Percentiles rank a stretch among this genome's conserved stretches.
These are phyloP conservation scores for Geoglossum glabrum DNA, from an alignment of 495 filamentous ascomycete species.

Conservation along the genomic window DNA sequence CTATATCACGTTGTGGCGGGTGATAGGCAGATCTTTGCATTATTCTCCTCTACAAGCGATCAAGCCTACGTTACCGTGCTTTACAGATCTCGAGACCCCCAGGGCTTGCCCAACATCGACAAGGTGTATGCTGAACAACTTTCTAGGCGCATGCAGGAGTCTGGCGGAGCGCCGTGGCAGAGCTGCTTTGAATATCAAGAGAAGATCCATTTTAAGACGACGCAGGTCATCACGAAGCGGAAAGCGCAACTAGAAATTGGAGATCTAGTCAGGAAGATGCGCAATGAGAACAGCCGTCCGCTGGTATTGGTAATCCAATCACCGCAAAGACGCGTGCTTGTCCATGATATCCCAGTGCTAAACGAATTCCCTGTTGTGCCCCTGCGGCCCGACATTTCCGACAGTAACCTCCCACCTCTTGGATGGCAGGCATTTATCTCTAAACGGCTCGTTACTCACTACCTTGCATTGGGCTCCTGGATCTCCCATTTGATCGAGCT, in stretches of 20 bases:
- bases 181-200: constrained; percentile 73
- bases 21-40: constrained; percentile 76
- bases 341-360: constrained; percentile 69
- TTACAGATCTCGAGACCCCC: constrained; percentile 54
- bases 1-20: constrained; percentile 82
- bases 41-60: constrained; percentile 69
- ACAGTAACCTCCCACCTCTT: constrained; percentile 72
- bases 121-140: constrained; percentile 75
- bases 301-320: constrained; percentile 79
- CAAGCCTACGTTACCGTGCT: constrained; percentile 73
- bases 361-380: constrained; percentile 68
- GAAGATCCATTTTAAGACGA: constrained; percentile 64
- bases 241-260: constrained; percentile 74
- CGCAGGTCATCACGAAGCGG: constrained; percentile 68
- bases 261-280: constrained; percentile 70
- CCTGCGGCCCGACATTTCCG: constrained; percentile 60
- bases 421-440: constrained; percentile 88
- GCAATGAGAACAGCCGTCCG: constrained; percentile 60
- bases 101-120: constrained; percentile 72
- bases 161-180: constrained; percentile 47
- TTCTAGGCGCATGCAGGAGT: constrained; percentile 40
- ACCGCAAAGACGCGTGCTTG: constrained; percentile 54
- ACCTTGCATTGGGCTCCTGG: constrained; percentile 80
- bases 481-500: constrained; percentile 70
- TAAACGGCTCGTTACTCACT: constrained; percentile 68